These are phyloP conservation scores for Hemisphaericaspora lyxosophila DNA, from an alignment of 1,139 yeast genomes.

Conservation along the genomic window DNA sequence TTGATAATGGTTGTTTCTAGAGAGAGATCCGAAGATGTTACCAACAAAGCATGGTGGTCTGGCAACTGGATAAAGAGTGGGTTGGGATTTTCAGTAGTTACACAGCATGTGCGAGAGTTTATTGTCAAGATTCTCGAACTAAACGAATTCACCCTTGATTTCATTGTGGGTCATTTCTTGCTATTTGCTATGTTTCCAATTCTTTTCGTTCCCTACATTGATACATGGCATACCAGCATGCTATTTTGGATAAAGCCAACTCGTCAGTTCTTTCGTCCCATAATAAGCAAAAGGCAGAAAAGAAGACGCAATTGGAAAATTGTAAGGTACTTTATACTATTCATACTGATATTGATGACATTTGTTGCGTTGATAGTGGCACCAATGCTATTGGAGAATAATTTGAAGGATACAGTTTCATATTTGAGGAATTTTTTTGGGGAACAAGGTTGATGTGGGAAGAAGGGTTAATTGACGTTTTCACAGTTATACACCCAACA, in stretches of 20 bases:
- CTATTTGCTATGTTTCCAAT: constrained; percentile 62
- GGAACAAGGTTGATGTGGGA: not conserved
- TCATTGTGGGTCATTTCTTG: constrained; percentile 63
- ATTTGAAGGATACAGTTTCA: constrained; percentile 4
- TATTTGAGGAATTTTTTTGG: constrained; percentile 1
- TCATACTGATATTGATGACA: constrained; percentile 17
- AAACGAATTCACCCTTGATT: constrained; percentile 70
- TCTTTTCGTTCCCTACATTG: constrained; percentile 63
- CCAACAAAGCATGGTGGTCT: constrained; percentile 84
- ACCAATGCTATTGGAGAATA: constrained; percentile 12
- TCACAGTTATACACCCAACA: too few relatives aligned
- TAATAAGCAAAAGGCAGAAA: constrained; percentile 23
- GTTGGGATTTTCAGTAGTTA: constrained; percentile 55
- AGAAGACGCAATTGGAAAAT: constrained; percentile 19
- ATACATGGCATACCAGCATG: constrained; percentile 35
- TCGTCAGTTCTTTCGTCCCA: constrained; percentile 25
- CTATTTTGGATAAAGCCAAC: constrained; percentile 39
- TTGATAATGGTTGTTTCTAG: constrained; percentile 53
- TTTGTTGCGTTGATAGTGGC: constrained; percentile 19
- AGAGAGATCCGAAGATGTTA: constrained; percentile 55
- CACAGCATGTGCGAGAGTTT: constrained; percentile 71
- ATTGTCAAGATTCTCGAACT: constrained; percentile 68
- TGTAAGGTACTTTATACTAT: constrained; percentile 21
- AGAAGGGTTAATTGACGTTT: not conserved
- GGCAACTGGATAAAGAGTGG: constrained; percentile 71